Evolutionary conservation across 2,329 filamentous ascomycete species (phyloP), one percentile per base, ranked within the genome.

Genomic region (Phialophora expanda): DNA sequence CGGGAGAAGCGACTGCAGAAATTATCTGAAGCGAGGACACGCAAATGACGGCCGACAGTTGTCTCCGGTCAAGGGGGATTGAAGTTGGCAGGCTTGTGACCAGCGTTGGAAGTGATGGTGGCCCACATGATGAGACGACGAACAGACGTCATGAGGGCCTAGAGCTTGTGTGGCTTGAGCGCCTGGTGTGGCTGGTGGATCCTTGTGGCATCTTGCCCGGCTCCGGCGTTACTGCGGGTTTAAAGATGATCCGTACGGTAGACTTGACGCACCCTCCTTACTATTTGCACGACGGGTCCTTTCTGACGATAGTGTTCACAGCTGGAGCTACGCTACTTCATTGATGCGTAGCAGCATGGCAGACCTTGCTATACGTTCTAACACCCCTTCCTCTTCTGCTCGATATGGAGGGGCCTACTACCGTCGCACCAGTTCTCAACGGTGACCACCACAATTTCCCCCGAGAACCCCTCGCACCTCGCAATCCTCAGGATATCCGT

Each of bases 361-460:
- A 28, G 44, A 44, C 58, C 48, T 53, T 28, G 28, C 30, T 9
- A 30, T 11, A 20, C 26, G 14, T 11, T 38, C 30, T 28, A 30
- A 12, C 20, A 51, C 20, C n/a, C 51, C n/a, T 51, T 30, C 46
- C 17, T 41, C 17, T 7, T 32, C 58, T 53, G 46, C 48, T 63
- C 62, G 57, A 54, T 41, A 66, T 66, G 62, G 51, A 64, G 26
- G 62, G 60, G 3, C 60, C 61, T 34, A 61, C 57, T 32, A 38
- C 26, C 17, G 41, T 44, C 32, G 51, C 56, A 26, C 38, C 65
- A 14, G 20, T 56, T 4, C 24, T 53, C 48, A 61, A 62, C 53
- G 53, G 51, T 57, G 65, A 67, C 54, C 56, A 64, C 53, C 56
- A 46, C 32, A 14, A 38, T 20, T 30, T 50, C 28, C 34, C 51